A percentile compares a stretch with the other conserved stretches of the same genome.
These are phyloP conservation scores for Collariella sp. DNA, from an alignment of 495 filamentous ascomycete genomes.

Conservation along the genomic window DNA sequence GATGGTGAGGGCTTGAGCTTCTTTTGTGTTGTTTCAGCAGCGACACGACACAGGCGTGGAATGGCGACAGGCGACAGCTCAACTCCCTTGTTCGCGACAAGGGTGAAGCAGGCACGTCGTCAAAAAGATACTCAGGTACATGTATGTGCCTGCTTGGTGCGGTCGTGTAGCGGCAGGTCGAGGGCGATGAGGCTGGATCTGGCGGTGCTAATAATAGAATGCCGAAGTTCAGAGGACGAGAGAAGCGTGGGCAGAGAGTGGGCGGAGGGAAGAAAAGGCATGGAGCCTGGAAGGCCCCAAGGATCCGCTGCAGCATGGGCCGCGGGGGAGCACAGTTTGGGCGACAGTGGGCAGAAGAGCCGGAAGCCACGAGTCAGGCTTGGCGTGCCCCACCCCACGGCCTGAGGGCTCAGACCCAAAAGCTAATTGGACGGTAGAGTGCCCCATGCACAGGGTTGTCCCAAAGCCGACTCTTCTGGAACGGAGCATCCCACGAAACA, in stretches of 20 bases:
- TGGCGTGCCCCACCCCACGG: conserved; percentile 5
- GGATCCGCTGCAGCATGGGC: conserved; percentile 3
- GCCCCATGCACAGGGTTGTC: background rate
- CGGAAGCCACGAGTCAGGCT: conserved; percentile 20
- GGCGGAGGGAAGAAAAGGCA: conserved; percentile 16
- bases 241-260: conserved; percentile 12
- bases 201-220: conserved; percentile 30
- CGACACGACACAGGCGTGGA: conserved; percentile 13
- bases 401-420: background rate
- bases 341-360: conserved; percentile 14
- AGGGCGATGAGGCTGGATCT: conserved; percentile 27
- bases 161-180: conserved; percentile 23
- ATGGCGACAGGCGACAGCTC: conserved; percentile 18
- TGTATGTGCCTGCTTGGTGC: no score
- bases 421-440: background rate
- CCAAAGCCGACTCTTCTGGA: background rate
- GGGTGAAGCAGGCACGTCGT: background rate
- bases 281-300: conserved; percentile 1
- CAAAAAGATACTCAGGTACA: conserved; percentile 24
- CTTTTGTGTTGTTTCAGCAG: conserved; percentile 20
- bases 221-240: conserved; percentile 20
- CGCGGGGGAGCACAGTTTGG: no score
- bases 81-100: conserved; percentile 20
- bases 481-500: no score
- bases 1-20: conserved; percentile 19